Percentiles rank a stretch among this genome's conserved stretches.
phyloP scores from a whole-genome alignment of 1,284 basidiomycete species.

The Boletus smithii region DNA sequence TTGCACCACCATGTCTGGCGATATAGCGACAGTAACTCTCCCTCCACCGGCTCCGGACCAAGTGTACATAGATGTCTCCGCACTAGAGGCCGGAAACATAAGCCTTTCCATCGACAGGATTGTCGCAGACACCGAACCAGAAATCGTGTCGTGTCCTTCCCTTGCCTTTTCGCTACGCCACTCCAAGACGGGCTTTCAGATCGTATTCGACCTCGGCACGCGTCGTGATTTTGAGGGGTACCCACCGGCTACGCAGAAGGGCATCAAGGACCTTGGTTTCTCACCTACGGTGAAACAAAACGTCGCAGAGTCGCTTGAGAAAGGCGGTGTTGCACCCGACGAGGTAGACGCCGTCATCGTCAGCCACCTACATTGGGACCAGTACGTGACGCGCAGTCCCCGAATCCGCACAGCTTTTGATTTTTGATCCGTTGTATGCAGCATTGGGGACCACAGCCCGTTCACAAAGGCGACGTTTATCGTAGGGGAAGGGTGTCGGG shows the following conservation, averaged over 20 bases:
- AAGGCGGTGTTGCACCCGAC: constrained; percentile 43
- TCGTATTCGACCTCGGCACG: constrained; percentile 55
- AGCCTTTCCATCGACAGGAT: constrained; percentile 37
- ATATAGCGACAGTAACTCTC: constrained; percentile 1
- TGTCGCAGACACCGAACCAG: constrained; percentile 35
- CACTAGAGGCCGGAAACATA: constrained; percentile 46
- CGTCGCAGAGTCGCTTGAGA: constrained; percentile 46
- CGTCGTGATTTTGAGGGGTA: constrained; percentile 45
- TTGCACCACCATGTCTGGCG: background rate
- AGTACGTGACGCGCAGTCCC: constrained; percentile 32
- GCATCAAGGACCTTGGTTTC: constrained; percentile 29
- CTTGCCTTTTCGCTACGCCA: constrained; percentile 51
- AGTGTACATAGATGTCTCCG: constrained; percentile 47
- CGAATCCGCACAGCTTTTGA: constrained; percentile 1
- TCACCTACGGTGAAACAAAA: constrained; percentile 37
- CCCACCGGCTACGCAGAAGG: constrained; percentile 35
- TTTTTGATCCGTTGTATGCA: constrained; percentile 4
- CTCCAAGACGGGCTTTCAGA: constrained; percentile 36
- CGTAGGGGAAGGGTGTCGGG: constrained; percentile 38
- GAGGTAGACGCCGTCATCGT: constrained; percentile 46
- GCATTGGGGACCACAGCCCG: constrained; percentile 42
- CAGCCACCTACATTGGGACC: constrained; percentile 49
- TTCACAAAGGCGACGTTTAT: constrained; percentile 50
- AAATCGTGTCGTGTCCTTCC: constrained; percentile 36
- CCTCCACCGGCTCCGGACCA: constrained; percentile 31